Evolutionary conservation across 371 early-diverging fungal species (phyloP).

Genomic region (Mortierella sp.): DNA sequence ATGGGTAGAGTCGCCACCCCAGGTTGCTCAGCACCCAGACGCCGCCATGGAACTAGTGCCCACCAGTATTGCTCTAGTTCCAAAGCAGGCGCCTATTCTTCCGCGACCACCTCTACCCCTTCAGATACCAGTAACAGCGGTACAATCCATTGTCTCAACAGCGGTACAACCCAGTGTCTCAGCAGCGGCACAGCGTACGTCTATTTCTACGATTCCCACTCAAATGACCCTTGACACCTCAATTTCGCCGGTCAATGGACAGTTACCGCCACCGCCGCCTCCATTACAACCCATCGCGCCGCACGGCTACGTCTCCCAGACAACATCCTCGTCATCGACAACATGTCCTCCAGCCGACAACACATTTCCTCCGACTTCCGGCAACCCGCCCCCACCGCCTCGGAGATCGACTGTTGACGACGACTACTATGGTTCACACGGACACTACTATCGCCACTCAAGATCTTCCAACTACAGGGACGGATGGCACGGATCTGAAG

Average conservation of each 20-base stretch:
- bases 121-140: conserved; percentile 8
- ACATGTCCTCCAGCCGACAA: conserved; percentile 13
- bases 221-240: background rate
- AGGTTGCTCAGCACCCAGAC: background rate
- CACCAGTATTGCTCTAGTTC: background rate
- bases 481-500: conserved; percentile 28
- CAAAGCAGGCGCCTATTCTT: conserved; percentile 16
- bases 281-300: conserved; percentile 29
- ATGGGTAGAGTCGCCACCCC: background rate
- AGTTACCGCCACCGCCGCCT: conserved; percentile 40
- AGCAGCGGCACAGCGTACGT: conserved; percentile 1
- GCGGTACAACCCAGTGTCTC: background rate
- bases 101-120: conserved; percentile 27
- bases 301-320: conserved; percentile 18
- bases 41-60: background rate
- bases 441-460: conserved; percentile 33
- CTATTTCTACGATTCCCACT: background rate
- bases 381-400: conserved; percentile 37
- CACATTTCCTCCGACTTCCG: conserved; percentile 11
- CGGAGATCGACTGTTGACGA: conserved; percentile 45
- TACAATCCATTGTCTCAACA: background rate
- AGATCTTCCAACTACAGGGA: conserved; percentile 35
- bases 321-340: background rate
- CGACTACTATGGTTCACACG: conserved; percentile 35
- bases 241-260: conserved; percentile 13